Evolutionary conservation across 306 rosid species (phyloP), one percentile per base, ranked within the genome.

Genomic region (Fragaria nilgerrensis): DNA sequence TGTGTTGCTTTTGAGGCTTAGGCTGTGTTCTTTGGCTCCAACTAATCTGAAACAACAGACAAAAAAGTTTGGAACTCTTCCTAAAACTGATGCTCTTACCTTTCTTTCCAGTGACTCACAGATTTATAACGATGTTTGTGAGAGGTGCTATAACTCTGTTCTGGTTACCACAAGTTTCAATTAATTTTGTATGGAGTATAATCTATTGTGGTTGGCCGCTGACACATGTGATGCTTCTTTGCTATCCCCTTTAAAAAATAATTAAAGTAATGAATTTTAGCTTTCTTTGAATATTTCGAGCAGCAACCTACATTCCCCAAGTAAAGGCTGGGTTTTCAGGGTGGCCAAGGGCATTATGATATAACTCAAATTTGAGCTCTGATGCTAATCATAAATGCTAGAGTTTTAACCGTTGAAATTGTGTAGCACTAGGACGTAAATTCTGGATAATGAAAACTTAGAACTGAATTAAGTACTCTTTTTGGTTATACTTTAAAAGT

Each of bases 261-360:
- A n/a, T 13, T 49, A 55, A 25, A 71, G 45, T 5, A 32, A 3
- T 55, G 17, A 61, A 14, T 11, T 36, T 9, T 34, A 22, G 52
- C 16, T 37, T 53, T 53, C n/a, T 37, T 73, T 58, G 12, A 36
- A 55, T 22, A n/a, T 61, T 39, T 61, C 12, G 39, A 6, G 16
- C 14, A 27, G n/a, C 63, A 56, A 56, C 13, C 67, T 61, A 5
- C 67, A 27, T 36, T 49, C 50, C 9, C 48, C 2, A 12, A 72
- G 22, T 72, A 27, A 12, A 49, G 76, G n/a, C n/a, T 8, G n/a
- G 50, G 7, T 17, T 56, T n/a, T 66, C 22, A 37, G 27, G 49
- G 65, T 73, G 75, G 75, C 41, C 47, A 72, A 39, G 65, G 50
- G 44, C 58, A 4, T 25, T 70, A 27, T 29, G 9, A 29, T 49